Conservation (phyloP, 768 basidiomycete species). For the Trametes coccinea region DNA sequence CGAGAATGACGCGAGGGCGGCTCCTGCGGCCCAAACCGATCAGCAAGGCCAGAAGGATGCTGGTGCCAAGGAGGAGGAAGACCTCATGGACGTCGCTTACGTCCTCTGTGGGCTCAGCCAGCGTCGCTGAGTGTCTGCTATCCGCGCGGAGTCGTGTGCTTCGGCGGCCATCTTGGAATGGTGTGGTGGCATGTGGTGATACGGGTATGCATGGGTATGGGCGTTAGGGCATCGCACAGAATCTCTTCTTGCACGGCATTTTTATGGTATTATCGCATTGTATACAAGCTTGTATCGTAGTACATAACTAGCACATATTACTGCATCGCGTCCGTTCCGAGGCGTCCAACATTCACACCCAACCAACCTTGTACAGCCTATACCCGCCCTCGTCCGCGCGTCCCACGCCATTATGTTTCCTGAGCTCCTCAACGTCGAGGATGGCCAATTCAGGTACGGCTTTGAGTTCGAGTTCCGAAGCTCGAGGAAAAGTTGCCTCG, state of each 20-base stretch:
- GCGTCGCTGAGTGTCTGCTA: slow-evolving; percentile 10
- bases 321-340: background rate
- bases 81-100: slow-evolving; percentile 70
- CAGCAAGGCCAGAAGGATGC: background rate
- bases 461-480: background rate
- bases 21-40: slow-evolving; percentile 35
- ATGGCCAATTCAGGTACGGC: slow-evolving; percentile 42
- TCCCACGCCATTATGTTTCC: slow-evolving; percentile 55
- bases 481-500: slow-evolving; percentile 49
- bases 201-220: background rate
- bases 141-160: background rate
- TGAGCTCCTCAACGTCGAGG: slow-evolving; percentile 47
- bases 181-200: background rate
- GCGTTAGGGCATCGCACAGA: background rate
- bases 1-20: background rate
- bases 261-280: slow-evolving; percentile 18
- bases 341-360: slow-evolving; percentile 35
- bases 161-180: background rate
- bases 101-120: slow-evolving; percentile 59
- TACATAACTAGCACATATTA: slow-evolving; percentile 9
- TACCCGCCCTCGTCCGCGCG: slow-evolving; percentile 73
- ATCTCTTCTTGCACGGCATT: background rate
- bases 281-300: slow-evolving; percentile 18
- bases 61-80: slow-evolving; percentile 55
- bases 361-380: slow-evolving; percentile 70